Conservation (phyloP, 306 rosid species). For the Dryas drummondii region DNA sequence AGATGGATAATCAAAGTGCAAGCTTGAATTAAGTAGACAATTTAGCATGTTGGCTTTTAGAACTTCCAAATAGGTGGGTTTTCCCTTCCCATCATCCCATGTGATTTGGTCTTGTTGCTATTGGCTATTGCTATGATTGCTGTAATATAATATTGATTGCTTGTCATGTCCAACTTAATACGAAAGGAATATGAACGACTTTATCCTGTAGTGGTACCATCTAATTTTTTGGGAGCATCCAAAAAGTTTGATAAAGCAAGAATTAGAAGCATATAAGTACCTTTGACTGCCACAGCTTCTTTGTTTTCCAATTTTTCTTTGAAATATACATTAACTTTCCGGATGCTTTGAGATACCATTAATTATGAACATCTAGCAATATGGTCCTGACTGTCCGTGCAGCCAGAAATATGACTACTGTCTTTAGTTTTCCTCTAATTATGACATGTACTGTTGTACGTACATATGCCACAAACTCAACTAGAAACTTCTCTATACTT, state of each 20-base stretch:
- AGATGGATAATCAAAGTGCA: neutral
- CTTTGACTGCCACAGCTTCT: slow-evolving; percentile 5
- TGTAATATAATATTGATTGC: neutral
- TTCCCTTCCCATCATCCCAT: neutral
- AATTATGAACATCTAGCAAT: neutral
- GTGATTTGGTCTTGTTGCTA: neutral
- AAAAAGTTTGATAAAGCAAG: slow-evolving; percentile 1
- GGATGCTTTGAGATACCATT: neutral
- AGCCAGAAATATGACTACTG: neutral
- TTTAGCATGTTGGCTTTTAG: neutral
- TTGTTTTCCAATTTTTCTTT: neutral
- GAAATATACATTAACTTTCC: neutral
- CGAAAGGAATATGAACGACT: neutral
- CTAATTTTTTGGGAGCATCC: neutral
- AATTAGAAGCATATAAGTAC: neutral
- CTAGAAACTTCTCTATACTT: neutral
- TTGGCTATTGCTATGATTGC: neutral
- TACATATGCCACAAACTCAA: neutral
- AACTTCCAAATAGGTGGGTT: neutral
- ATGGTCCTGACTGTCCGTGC: slow-evolving; percentile 1
- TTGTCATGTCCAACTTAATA: slow-evolving; percentile 8
- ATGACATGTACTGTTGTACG: neutral
- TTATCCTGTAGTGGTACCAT: slow-evolving; percentile 10
- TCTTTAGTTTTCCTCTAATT: neutral
- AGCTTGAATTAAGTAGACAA: neutral